Conservation (phyloP, 176 grass and related monocot genomes). For the Neostapfia colusana region DNA sequence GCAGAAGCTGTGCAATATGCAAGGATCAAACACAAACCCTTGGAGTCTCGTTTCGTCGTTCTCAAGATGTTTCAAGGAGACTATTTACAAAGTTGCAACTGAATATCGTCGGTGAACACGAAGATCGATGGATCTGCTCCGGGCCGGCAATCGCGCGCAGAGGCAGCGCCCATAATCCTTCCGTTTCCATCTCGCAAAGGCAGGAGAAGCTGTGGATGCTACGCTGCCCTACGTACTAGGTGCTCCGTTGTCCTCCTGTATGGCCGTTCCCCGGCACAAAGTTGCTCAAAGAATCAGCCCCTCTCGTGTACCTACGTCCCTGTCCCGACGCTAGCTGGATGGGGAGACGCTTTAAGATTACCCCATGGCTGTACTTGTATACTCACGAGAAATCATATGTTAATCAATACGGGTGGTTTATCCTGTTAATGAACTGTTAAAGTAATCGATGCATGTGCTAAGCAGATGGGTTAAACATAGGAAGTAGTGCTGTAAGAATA, state of each 20-base stretch:
- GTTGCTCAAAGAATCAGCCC: slow-evolving; percentile 16
- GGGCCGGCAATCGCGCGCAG: background rate
- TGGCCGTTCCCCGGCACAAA: background rate
- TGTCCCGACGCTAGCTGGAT: background rate
- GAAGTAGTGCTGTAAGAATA: slow-evolving; percentile 2
- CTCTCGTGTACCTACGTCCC: background rate
- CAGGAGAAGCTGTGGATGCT: background rate
- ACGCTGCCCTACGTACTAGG: slow-evolving; percentile 11
- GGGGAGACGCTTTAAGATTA: background rate
- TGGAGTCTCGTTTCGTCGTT: background rate
- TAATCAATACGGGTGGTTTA: background rate
- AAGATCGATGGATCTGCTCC: background rate
- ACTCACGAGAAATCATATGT: background rate
- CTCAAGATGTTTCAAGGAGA: background rate
- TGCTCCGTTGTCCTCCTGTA: slow-evolving; percentile 1
- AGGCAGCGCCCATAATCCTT: background rate
- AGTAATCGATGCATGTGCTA: background rate
- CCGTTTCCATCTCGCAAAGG: background rate
- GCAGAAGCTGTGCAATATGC: too few relatives aligned
- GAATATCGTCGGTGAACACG: background rate
- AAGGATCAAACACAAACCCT: too few relatives aligned
- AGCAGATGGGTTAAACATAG: slow-evolving; percentile 28
- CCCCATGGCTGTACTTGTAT: background rate
- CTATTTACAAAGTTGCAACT: background rate
- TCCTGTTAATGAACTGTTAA: background rate